Evolutionary conservation across 345 rosid genomes (phyloP).

Genomic region (Salix suchowensis): DNA sequence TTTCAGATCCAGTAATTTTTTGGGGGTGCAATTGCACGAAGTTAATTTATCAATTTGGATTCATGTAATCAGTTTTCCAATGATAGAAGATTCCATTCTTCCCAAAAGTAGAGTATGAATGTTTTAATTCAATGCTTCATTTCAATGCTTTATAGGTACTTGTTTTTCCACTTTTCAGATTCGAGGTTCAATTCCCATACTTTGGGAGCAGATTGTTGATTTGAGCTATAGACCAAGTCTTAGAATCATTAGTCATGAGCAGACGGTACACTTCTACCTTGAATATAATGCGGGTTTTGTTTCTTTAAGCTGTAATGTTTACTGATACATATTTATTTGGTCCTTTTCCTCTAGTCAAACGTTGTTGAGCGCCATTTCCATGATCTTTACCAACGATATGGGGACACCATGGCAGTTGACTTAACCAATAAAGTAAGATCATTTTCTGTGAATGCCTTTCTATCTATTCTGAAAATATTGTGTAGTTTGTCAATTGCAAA

Average conservation of each 20-base stretch:
- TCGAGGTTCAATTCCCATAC: constrained; percentile 95
- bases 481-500: background rate
- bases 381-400: constrained; percentile 86
- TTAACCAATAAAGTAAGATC: constrained; percentile 68
- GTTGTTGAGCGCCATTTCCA: constrained; percentile 84
- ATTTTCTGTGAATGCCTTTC: constrained; percentile 12
- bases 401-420: constrained; percentile 65
- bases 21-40: background rate
- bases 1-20: background rate
- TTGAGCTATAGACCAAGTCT: constrained; percentile 89
- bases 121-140: background rate
- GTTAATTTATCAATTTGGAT: background rate
- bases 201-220: constrained; percentile 99
- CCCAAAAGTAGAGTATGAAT: background rate
- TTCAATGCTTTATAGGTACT: constrained; percentile 1
- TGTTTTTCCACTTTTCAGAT: constrained; percentile 41
- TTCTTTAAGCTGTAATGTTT: constrained; percentile 12
- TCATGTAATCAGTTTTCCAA: background rate
- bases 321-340: constrained; percentile 10
- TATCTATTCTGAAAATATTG: background rate
- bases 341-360: constrained; percentile 48
- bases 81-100: background rate
- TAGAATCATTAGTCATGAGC: constrained; percentile 58
- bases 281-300: background rate
- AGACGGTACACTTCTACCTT: constrained; percentile 42